Conservation (phyloP, 345 rosid species). For the Eucalyptus shirleyi region DNA sequence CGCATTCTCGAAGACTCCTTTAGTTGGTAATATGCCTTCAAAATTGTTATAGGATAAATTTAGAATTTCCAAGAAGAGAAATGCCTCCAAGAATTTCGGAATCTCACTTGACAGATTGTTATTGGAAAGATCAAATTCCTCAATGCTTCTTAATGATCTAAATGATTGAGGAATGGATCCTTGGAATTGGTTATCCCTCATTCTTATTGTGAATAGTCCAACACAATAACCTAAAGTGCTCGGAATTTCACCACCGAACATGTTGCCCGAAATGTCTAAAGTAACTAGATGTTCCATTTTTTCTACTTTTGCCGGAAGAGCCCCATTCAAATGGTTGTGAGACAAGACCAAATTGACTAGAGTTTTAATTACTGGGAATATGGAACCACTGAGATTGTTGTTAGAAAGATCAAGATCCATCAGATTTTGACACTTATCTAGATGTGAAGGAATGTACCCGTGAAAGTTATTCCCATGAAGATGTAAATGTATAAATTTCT, state of each 20-base stretch:
- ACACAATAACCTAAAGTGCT: not conserved
- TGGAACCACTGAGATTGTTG: constrained; percentile 5
- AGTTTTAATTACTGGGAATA: not conserved
- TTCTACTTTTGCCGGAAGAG: not conserved
- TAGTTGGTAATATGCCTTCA: constrained; percentile 19
- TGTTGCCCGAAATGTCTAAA: not conserved
- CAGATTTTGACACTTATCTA: not conserved
- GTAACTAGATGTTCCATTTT: not conserved
- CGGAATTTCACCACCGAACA: constrained; percentile 13
- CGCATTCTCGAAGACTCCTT: constrained; percentile 15
- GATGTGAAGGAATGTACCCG: constrained; percentile 1
- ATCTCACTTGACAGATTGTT: constrained; percentile 16
- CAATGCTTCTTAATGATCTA: constrained; percentile 3
- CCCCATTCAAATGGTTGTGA: constrained; percentile 8
- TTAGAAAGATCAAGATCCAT: not conserved
- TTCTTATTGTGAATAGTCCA: not conserved
- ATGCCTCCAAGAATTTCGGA: not conserved
- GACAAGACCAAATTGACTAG: not conserved
- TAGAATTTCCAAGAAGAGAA: not conserved
- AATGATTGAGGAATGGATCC: constrained; percentile 22
- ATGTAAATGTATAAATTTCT: not conserved
- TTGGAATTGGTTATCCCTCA: constrained; percentile 10
- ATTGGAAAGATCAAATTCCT: constrained; percentile 14
- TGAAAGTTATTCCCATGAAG: not conserved
- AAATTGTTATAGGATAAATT: constrained; percentile 28